Evolutionary conservation across 1,139 yeast species (phyloP).

Genomic region (Taphrina betulina): DNA sequence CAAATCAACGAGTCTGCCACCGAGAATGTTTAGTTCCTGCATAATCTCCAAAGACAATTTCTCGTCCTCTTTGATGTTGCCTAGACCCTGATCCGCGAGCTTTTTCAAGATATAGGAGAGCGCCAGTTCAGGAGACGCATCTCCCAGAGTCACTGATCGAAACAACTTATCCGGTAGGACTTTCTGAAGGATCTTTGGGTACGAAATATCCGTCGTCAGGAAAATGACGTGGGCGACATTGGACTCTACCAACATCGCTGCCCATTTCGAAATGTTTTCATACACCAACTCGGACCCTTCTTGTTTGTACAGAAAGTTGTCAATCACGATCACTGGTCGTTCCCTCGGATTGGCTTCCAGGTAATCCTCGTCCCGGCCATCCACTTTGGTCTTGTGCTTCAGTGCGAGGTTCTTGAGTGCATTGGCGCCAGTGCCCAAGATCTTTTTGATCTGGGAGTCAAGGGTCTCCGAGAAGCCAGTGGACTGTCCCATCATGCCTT

Average conservation of each 20-base stretch:
- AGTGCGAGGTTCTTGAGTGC: constrained; percentile 74
- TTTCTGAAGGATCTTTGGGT: constrained; percentile 63
- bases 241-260: constrained; percentile 68
- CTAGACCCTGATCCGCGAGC: constrained; percentile 42
- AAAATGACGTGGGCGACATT: constrained; percentile 87
- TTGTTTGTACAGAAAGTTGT: constrained; percentile 60
- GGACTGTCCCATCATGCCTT: constrained; percentile 76
- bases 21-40: constrained; percentile 57
- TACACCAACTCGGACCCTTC: constrained; percentile 64
- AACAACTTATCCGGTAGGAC: constrained; percentile 80
- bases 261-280: constrained; percentile 83
- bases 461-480: constrained; percentile 85
- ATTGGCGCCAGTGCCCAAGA: constrained; percentile 69
- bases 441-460: constrained; percentile 78
- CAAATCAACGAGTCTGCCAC: constrained; percentile 92
- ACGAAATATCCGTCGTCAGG: constrained; percentile 80
- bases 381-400: constrained; percentile 41
- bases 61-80: constrained; percentile 33
- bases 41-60: constrained; percentile 35
- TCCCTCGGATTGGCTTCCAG: constrained; percentile 81
- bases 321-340: constrained; percentile 83
- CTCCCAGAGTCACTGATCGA: constrained; percentile 70
- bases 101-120: constrained; percentile 68
- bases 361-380: constrained; percentile 71
- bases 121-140: constrained; percentile 74